Conservation (phyloP, 2,329 filamentous ascomycete species). For the Nothophoma quercina region DNA sequence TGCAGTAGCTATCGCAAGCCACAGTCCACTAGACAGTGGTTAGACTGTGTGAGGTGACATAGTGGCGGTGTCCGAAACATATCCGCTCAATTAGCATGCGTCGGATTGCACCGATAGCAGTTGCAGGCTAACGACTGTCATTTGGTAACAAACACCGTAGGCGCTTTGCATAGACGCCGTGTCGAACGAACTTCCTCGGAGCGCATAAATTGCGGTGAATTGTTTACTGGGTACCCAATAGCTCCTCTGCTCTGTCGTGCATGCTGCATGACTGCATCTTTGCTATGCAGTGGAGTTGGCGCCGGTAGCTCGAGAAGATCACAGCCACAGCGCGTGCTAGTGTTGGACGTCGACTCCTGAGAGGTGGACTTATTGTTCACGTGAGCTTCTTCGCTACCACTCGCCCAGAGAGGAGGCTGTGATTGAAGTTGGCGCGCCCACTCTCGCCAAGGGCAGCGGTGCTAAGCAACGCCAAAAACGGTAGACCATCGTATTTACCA, state of each 20-base stretch:
- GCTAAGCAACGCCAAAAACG: conserved; percentile 14
- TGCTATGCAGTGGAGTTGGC: background rate
- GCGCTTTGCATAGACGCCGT: background rate
- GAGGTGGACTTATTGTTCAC: background rate
- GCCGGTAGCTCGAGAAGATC: background rate
- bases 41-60: background rate
- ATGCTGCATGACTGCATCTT: background rate
- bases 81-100: background rate
- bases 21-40: background rate
- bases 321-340: conserved; percentile 11
- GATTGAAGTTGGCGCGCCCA: background rate
- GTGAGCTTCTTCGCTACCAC: background rate
- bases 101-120: background rate
- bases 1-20: background rate
- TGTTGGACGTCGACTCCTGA: background rate
- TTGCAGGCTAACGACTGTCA: background rate
- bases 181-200: background rate
- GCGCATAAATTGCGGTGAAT: background rate
- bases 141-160: background rate
- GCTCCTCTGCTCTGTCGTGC: background rate
- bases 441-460: background rate
- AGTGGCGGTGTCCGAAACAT: conserved; percentile 3
- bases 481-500: conserved; percentile 6
- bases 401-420: background rate
- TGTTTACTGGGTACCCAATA: background rate